Evolutionary conservation across 1,139 yeast species (phyloP).

Genomic region (Candida gigantensis): DNA sequence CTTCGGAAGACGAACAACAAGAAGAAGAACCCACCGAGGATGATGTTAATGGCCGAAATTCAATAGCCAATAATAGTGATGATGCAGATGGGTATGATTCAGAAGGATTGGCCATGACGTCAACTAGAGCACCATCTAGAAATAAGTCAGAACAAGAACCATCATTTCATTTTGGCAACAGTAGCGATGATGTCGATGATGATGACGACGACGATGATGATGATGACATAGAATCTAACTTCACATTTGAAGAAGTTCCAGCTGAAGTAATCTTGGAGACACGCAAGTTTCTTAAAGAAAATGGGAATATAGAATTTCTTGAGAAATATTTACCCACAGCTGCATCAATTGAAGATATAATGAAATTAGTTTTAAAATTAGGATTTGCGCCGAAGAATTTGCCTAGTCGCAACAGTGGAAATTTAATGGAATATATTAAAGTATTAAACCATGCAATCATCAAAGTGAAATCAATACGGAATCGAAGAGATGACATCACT

Average conservation of each 20-base stretch:
- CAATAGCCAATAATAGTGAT: too few species aligned
- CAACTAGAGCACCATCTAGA: constrained; percentile 8
- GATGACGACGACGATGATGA: constrained; percentile 9
- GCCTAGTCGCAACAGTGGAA: constrained; percentile 34
- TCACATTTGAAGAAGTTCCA: constrained; percentile 14
- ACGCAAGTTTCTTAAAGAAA: constrained; percentile 56
- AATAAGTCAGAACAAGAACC: background rate
- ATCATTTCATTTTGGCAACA: constrained; percentile 1
- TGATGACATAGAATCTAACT: constrained; percentile 13
- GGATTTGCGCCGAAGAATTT: constrained; percentile 54
- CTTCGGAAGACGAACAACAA: constrained; percentile 3
- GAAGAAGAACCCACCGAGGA: too few species aligned
- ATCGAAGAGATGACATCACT: constrained; percentile 51
- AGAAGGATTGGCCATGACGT: constrained; percentile 7
- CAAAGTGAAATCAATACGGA: constrained; percentile 56
- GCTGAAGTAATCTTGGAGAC: constrained; percentile 38
- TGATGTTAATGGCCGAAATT: too few species aligned
- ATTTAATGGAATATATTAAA: constrained; percentile 50
- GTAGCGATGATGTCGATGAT: constrained; percentile 1
- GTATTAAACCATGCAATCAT: constrained; percentile 61
- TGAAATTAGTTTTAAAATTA: constrained; percentile 47
- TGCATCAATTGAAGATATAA: constrained; percentile 55
- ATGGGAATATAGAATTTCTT: constrained; percentile 62
- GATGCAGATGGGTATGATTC: constrained; percentile 6
- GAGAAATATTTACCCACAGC: constrained; percentile 60